Evolutionary conservation across 2,329 filamentous ascomycete genomes (phyloP).

Genomic region (Aspergillus japonicus): DNA sequence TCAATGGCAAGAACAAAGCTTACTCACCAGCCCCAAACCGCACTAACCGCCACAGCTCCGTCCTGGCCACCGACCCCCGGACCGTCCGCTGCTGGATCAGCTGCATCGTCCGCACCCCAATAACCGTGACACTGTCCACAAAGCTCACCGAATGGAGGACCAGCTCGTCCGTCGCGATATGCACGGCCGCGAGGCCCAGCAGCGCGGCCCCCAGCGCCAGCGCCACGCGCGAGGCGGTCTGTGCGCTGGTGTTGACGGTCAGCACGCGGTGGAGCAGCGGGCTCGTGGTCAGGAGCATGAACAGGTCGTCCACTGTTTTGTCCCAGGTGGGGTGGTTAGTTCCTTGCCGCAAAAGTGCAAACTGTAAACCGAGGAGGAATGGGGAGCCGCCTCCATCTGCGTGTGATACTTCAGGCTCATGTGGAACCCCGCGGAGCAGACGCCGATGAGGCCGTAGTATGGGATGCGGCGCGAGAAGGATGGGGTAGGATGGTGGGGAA

Average conservation of each 20-base stretch:
- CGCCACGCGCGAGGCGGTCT: slow-evolving; percentile 7
- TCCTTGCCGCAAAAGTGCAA: not conserved
- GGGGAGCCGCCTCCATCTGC: slow-evolving; percentile 24
- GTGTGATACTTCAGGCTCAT: slow-evolving; percentile 31
- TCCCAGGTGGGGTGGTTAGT: not conserved
- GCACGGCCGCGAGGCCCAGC: slow-evolving; percentile 8
- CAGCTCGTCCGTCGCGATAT: slow-evolving; percentile 21
- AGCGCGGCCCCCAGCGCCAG: slow-evolving; percentile 6
- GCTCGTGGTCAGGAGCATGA: slow-evolving; percentile 24
- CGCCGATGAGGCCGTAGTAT: slow-evolving; percentile 22
- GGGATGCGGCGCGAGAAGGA: slow-evolving; percentile 11
- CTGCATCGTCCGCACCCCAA: slow-evolving; percentile 18
- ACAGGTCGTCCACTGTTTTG: slow-evolving; percentile 23
- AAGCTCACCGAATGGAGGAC: slow-evolving; percentile 19
- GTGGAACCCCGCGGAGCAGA: slow-evolving; percentile 27
- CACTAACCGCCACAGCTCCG: slow-evolving; percentile 21
- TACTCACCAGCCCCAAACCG: slow-evolving; percentile 20
- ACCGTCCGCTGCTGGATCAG: slow-evolving; percentile 14
- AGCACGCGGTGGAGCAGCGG: slow-evolving; percentile 23
- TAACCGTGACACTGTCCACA: slow-evolving; percentile 13
- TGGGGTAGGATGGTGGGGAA: slow-evolving; percentile 4
- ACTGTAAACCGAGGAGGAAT: too few relatives aligned
- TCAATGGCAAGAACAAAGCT: too few relatives aligned
- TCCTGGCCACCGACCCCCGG: slow-evolving; percentile 8
- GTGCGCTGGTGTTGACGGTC: slow-evolving; percentile 14